These are phyloP conservation scores for Globisporangium cylindrosporum DNA, from an alignment of 352 stramenopile genomes.

Conservation along the genomic window DNA sequence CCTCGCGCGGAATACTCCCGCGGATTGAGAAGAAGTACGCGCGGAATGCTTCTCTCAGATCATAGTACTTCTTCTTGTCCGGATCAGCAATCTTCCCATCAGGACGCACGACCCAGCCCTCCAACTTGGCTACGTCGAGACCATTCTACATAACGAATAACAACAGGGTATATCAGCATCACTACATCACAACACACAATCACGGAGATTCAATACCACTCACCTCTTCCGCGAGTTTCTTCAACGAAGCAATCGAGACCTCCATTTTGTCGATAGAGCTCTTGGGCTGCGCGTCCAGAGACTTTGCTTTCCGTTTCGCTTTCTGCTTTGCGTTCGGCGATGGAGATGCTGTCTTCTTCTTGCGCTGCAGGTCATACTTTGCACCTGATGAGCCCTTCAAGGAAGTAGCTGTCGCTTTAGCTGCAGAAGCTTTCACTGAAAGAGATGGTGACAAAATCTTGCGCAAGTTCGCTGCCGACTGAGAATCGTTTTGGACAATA, in stretches of 20 bases:
- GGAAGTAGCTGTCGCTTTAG: neutral
- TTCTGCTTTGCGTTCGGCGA: neutral
- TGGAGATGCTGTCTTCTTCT: neutral
- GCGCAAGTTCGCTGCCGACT: neutral
- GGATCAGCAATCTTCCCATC: slow-evolving; percentile 45
- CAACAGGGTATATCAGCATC: neutral
- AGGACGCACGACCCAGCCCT: slow-evolving; percentile 32
- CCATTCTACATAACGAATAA: slow-evolving; percentile 29
- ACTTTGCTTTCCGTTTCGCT: slow-evolving; percentile 7
- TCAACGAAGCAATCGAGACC: slow-evolving; percentile 30
- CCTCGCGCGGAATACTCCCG: slow-evolving; percentile 49
- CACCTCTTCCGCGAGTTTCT: slow-evolving; percentile 26
- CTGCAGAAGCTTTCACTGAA: neutral
- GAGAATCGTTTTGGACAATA: neutral
- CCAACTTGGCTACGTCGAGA: slow-evolving; percentile 32
- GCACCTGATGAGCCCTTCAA: neutral
- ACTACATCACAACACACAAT: neutral
- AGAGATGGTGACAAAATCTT: neutral
- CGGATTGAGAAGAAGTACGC: slow-evolving; percentile 29
- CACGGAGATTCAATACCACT: neutral
- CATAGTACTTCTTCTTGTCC: slow-evolving; percentile 42
- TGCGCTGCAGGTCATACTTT: neutral
- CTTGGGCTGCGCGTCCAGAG: neutral
- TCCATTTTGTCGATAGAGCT: slow-evolving; percentile 31
- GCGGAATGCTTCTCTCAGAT: slow-evolving; percentile 49